A percentile compares a stretch with the other conserved stretches of the same genome.
These are phyloP conservation scores for Lachancea sp. DNA, from an alignment of 805 yeast genomes.

Conservation along the genomic window DNA sequence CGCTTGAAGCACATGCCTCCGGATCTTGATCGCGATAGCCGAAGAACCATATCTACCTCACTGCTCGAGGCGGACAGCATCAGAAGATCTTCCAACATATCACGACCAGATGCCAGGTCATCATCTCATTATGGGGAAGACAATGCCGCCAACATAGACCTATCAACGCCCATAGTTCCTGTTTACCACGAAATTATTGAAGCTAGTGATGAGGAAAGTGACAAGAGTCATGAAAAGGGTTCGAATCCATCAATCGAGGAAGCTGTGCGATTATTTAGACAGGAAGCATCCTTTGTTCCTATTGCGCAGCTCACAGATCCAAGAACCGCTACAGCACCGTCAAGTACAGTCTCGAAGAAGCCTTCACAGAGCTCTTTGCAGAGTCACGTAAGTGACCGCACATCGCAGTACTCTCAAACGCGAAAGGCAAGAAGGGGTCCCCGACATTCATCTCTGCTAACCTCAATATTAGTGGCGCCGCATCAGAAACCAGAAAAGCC, in stretches of 20 bases:
- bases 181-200: constrained; percentile 5
- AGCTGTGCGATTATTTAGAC: constrained; percentile 21
- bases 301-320: constrained; percentile 7
- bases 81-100: neutral
- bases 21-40: constrained; percentile 4
- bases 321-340: neutral
- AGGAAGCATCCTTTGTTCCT: constrained; percentile 14
- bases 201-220: constrained; percentile 2
- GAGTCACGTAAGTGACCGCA: constrained; percentile 4
- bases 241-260: constrained; percentile 23
- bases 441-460: constrained; percentile 7
- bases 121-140: constrained; percentile 1
- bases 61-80: constrained; percentile 1
- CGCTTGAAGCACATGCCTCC: neutral
- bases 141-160: neutral
- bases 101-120: neutral
- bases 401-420: constrained; percentile 6
- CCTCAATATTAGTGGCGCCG: constrained; percentile 9
- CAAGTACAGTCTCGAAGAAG: constrained; percentile 5
- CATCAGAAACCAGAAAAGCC: neutral
- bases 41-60: constrained; percentile 8
- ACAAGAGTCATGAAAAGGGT: constrained; percentile 9
- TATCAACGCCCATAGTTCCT: neutral
- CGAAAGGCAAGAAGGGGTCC: constrained; percentile 5
- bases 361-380: constrained; percentile 12